Percentiles rank a stretch among this genome's conserved stretches.
Conservation (phyloP, 1,284 basidiomycete genomes). For the Trichosporon asahii region DNA sequence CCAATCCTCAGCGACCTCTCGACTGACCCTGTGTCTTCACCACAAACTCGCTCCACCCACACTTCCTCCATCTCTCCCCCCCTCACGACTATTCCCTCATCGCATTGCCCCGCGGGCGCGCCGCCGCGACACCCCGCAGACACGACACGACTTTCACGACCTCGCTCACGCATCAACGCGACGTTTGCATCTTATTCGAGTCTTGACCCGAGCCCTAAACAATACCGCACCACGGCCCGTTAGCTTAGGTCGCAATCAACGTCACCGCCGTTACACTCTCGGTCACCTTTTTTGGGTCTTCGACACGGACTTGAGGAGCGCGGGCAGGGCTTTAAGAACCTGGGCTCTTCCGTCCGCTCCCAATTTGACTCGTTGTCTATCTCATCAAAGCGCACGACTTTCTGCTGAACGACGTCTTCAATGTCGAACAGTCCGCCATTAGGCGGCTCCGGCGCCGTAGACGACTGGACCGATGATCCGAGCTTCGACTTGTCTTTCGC, state of each 20-base stretch:
- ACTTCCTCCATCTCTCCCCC: background rate
- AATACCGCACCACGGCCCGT: conserved; percentile 10
- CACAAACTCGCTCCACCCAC: background rate
- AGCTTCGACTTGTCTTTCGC: conserved; percentile 39
- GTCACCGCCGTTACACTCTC: conserved; percentile 5
- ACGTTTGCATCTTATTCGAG: background rate
- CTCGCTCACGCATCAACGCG: background rate
- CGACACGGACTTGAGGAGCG: background rate
- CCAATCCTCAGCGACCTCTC: background rate
- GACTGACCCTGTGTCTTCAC: background rate
- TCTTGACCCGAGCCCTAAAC: background rate
- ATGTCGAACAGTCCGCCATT: background rate
- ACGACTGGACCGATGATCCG: conserved; percentile 46
- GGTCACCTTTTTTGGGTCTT: conserved; percentile 4
- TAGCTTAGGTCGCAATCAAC: background rate
- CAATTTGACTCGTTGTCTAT: background rate
- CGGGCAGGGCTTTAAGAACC: background rate
- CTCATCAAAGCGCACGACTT: background rate
- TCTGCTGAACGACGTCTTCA: background rate
- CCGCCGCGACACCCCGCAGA: background rate
- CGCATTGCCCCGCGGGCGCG: background rate
- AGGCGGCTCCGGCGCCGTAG: conserved; percentile 15
- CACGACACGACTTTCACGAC: background rate
- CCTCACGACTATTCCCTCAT: background rate
- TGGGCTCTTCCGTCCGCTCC: background rate